phyloP scores from a whole-genome alignment of 129 eudicot species.

The Centrapalus pauciflorus region DNA sequence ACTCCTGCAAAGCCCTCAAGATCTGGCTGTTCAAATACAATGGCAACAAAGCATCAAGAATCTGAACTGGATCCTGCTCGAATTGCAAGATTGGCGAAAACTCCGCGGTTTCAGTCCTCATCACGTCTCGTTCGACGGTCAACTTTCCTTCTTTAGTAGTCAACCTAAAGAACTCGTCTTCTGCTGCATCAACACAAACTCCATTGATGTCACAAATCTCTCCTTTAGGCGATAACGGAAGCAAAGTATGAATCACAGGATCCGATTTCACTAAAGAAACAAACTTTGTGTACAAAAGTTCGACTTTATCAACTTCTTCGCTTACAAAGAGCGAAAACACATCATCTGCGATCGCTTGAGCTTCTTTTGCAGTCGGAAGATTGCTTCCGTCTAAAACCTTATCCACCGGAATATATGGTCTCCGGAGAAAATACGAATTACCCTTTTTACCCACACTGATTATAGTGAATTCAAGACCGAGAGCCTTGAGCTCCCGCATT shows the following conservation, averaged over 20 bases:
- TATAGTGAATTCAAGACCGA: constrained; percentile 46
- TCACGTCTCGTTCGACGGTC: constrained; percentile 35
- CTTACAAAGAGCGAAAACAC: constrained; percentile 60
- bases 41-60: constrained; percentile 55
- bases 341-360: constrained; percentile 57
- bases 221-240: constrained; percentile 50
- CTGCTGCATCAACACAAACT: constrained; percentile 44
- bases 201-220: constrained; percentile 49
- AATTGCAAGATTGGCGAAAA: constrained; percentile 40
- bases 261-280: constrained; percentile 46
- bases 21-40: constrained; percentile 58
- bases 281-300: constrained; percentile 51
- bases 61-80: constrained; percentile 61
- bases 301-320: constrained; percentile 64
- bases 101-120: constrained; percentile 23
- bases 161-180: constrained; percentile 54
- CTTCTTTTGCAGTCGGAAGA: constrained; percentile 49
- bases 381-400: constrained; percentile 31
- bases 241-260: constrained; percentile 49
- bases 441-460: constrained; percentile 69
- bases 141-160: constrained; percentile 54
- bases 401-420: constrained; percentile 35
- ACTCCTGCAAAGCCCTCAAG: constrained; percentile 58
- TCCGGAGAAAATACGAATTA: constrained; percentile 36
- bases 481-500: constrained; percentile 33